Evolutionary conservation across 108 stramenopile species (phyloP).

Genomic region (Cyclotella choctawhatcheeana): DNA sequence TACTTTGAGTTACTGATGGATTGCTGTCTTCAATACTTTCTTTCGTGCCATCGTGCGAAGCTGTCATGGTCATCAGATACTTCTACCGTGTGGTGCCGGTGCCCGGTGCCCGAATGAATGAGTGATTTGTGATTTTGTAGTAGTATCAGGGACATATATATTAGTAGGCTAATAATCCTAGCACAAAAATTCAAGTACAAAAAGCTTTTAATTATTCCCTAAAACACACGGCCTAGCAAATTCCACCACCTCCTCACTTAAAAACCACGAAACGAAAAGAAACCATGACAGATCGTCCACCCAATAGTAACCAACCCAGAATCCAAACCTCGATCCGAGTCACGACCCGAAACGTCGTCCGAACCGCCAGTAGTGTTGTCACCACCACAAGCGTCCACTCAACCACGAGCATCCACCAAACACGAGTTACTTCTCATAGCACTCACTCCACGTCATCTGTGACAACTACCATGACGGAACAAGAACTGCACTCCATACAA

Average conservation of each 20-base stretch:
- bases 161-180: no score
- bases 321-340: slow-evolving; percentile 1
- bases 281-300: not conserved
- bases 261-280: not conserved
- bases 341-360: slow-evolving; percentile 3
- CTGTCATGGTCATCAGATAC: no score
- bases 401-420: not conserved
- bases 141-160: no score
- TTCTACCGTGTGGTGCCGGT: no score
- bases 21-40: not conserved
- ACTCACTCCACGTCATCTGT: not conserved
- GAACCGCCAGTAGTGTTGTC: not conserved
- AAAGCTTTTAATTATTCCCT: no score
- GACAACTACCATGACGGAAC: slow-evolving; percentile 5
- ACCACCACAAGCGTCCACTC: slow-evolving; percentile 7
- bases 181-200: no score
- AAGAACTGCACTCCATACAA: slow-evolving; percentile 23
- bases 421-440: not conserved
- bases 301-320: not conserved
- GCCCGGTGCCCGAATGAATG: no score
- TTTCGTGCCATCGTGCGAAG: no score
- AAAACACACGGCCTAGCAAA: no score
- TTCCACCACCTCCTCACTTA: not conserved
- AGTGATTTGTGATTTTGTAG: no score
- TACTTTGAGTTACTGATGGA: not conserved